Evolutionary conservation across 495 filamentous ascomycete species (phyloP).

Genomic region (Aspergillus egyptiacus): DNA sequence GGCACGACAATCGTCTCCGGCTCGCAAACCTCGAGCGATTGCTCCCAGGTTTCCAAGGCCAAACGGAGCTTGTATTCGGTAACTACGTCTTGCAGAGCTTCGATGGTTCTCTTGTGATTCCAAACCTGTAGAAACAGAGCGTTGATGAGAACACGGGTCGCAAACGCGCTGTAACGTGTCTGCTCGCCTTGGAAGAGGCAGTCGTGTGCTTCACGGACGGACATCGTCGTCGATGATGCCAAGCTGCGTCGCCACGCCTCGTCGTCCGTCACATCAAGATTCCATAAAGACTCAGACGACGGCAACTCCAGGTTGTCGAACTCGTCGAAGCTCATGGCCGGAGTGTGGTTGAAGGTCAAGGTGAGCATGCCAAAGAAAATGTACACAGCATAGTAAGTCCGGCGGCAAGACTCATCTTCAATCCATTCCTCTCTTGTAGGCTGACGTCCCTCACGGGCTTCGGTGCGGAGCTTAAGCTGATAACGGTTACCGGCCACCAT

Average conservation of each 20-base stretch:
- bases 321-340: constrained; percentile 95
- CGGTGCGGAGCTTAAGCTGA: constrained; percentile 85
- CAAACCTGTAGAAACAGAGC: constrained; percentile 97
- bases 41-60: constrained; percentile 96
- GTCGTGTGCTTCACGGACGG: constrained; percentile 90
- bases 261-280: constrained; percentile 73
- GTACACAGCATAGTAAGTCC: constrained; percentile 98
- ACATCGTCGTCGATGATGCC: constrained; percentile 61
- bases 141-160: constrained; percentile 97
- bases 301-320: constrained; percentile 90
- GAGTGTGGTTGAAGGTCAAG: constrained; percentile 95
- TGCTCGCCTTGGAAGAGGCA: constrained; percentile 90
- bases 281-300: constrained; percentile 93
- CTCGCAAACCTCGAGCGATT: constrained; percentile 88
- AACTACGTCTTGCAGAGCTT: constrained; percentile 91
- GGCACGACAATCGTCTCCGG: constrained; percentile 86
- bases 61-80: constrained; percentile 97
- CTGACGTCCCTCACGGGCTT: constrained; percentile 71
- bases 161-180: constrained; percentile 92
- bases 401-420: constrained; percentile 91
- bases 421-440: constrained; percentile 90
- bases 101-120: constrained; percentile 96
- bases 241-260: constrained; percentile 75
- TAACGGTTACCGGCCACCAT: constrained; percentile 98
- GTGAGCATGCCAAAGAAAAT: constrained; percentile 98